Base-by-base conservation (phyloP, 2,329 filamentous ascomycete genomes). In the Cladosporium cucumerinum region DNA sequence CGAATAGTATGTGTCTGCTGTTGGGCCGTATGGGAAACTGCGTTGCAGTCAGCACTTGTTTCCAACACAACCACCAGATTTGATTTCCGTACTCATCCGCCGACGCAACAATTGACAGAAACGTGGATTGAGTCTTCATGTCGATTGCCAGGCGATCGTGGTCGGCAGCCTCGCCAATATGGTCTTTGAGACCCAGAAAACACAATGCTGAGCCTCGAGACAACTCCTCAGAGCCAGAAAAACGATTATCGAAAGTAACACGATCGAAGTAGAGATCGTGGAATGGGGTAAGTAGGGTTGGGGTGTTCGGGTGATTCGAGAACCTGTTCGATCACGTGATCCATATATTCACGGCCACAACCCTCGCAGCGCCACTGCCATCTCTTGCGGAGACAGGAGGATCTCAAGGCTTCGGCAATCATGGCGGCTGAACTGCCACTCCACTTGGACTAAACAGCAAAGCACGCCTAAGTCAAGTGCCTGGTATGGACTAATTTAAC, bases 1-100 rank as follows among this genome's bases (percentile, higher is more conserved):
- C 46, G 81, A 81, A 71, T 87, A 84, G 75, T 86, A 86, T n/a
- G 54, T 79, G 5, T 76, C 77, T 64, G 79, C 75, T 43, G 75
- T 71, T 67, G 80, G 80, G 67, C 80, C 73, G 16, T 80, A 75
- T 0, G 83, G 82, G n/a, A 84, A 82, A 70, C 83, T 84, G 68
- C 26, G 16, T 5, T 34, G 6, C n/a, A 18, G 39, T 57, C 21
- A 57, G 43, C 5, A 0, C 10, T 34, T 1, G 12, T 43, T 54
- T 25, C 2, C 5, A n/a, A 14, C 0, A 8, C 7, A 11, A 14
- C 0, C n/a, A 23, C 36, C 4, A 4, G 5, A 23, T 21, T 10
- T 6, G 26, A 2, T n/a, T 5, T 26, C 21, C 61, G 4, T 36
- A 64, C 61, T 64, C 39, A 23, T 64, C 61, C 16, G 34, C 46